Conservation (phyloP, 140 eudicot genomes). For the Anethum foeniculum region DNA sequence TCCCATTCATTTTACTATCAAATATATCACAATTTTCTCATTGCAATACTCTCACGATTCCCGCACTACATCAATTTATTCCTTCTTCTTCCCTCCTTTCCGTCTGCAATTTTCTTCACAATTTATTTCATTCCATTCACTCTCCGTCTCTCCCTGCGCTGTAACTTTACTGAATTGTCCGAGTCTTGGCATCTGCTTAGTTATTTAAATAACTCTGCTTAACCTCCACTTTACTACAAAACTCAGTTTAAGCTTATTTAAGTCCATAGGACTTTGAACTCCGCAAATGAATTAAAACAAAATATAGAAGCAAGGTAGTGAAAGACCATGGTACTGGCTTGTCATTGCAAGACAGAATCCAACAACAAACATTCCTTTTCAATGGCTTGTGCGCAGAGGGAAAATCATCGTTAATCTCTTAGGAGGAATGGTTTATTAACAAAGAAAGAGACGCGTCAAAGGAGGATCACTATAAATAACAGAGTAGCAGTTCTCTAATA, state of each 20-base stretch:
- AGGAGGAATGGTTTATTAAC: neutral
- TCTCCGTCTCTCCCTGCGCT: neutral
- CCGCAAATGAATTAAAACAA: neutral
- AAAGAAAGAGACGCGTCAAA: neutral
- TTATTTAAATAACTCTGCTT: neutral
- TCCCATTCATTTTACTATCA: neutral
- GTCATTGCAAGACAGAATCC: neutral
- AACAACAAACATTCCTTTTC: neutral
- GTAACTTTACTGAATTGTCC: neutral
- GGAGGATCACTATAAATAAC: neutral
- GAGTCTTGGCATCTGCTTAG: neutral
- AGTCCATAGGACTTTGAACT: neutral
- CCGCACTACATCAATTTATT: neutral
- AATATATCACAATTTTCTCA: neutral
- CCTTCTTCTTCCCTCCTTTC: neutral
- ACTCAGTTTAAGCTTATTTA: neutral
- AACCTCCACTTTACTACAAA: neutral
- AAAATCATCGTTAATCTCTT: neutral
- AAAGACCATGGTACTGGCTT: slow-evolving; percentile 2
- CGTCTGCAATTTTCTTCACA: neutral
- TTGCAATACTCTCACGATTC: neutral
- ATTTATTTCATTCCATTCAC: neutral
- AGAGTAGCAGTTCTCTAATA: neutral
- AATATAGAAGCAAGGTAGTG: neutral
- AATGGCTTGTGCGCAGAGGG: neutral